A percentile compares a stretch with the other conserved stretches of the same genome.
phyloP scores from a whole-genome alignment of 768 basidiomycete species.

The Galerina sulciceps region DNA sequence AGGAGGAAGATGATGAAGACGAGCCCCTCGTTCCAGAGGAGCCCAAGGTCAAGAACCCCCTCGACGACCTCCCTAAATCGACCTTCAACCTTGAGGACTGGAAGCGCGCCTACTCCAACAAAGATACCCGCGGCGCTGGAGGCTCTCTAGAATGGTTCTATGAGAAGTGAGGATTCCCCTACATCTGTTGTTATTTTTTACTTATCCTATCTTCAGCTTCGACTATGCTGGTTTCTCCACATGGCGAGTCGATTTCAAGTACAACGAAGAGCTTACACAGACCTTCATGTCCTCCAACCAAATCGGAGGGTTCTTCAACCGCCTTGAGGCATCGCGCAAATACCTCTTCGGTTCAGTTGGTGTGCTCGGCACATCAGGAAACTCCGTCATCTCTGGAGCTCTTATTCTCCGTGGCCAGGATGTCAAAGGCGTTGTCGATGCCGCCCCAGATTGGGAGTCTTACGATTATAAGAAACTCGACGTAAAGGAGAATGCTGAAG shows the following conservation, averaged over 20 bases:
- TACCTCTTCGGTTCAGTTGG: slow-evolving; percentile 94
- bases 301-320: slow-evolving; percentile 96
- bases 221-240: slow-evolving; percentile 89
- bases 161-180: slow-evolving; percentile 66
- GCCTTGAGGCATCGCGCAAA: slow-evolving; percentile 95
- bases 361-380: slow-evolving; percentile 81
- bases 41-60: slow-evolving; percentile 94
- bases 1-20: slow-evolving; percentile 78
- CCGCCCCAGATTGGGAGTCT: slow-evolving; percentile 91
- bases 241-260: slow-evolving; percentile 96
- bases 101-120: slow-evolving; percentile 98
- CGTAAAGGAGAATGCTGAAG: slow-evolving; percentile 60
- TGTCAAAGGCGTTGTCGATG: slow-evolving; percentile 67
- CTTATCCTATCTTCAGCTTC: slow-evolving; percentile 52
- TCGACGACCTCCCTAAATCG: slow-evolving; percentile 89
- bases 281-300: slow-evolving; percentile 96
- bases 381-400: slow-evolving; percentile 81
- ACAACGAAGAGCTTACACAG: slow-evolving; percentile 90
- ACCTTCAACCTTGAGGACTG: slow-evolving; percentile 92
- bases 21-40: slow-evolving; percentile 73
- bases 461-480: slow-evolving; percentile 84
- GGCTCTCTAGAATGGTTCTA: slow-evolving; percentile 97
- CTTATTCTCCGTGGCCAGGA: slow-evolving; percentile 86
- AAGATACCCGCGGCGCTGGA: slow-evolving; percentile 85
- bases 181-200: neutral